Evolutionary conservation across 352 stramenopile species (phyloP), one percentile per base, ranked within the genome.

Genomic region (Lagenidium giganteum): DNA sequence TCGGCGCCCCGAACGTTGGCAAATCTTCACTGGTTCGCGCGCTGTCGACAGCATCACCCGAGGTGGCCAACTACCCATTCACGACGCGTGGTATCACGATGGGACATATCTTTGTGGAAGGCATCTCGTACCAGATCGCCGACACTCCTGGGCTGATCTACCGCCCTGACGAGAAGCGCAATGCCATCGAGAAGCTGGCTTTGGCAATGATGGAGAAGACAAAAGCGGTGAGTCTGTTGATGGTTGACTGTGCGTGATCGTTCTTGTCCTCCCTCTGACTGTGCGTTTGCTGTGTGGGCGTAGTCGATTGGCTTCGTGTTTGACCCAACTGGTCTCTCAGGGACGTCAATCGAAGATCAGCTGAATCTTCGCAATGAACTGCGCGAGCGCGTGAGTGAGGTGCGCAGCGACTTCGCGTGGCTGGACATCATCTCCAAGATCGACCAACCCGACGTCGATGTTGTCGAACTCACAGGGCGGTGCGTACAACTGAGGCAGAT

Each of bases 81-180:
- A 89, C 76, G 25, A 89, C 76, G 13, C 70, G 76, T n/a, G 76
- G 73, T 24, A 85, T 89, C 29, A 87, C 76, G n/a, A 87, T 89
- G 65, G 76, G 76, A 0, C 76, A 89, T 41, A 79, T 89, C 39
- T 87, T 81, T 47, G 70, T 87, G 14, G 55, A 86, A 30, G 74
- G 74, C 26, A 63, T 76, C 39, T 72, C 76, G 21, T 85, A 83
- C 39, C 76, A 88, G 76, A 85, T 89, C 20, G 76, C 73, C 8
- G 76, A 89, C 41, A 87, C 74, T 1, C 76, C 76, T 9, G 76
- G 76, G 29, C 50, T 89, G 34, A 73, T 89, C 46, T 84, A 68
- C 33, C 70, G 76, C 21, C 62, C 76, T 2, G 69, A 89, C 29
- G 54, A 67, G 31, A 74, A 64, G 40, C 71, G 76, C 32, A 89